Evolutionary conservation across 306 rosid genomes (phyloP).

Genomic region (Trifolium dubium): DNA sequence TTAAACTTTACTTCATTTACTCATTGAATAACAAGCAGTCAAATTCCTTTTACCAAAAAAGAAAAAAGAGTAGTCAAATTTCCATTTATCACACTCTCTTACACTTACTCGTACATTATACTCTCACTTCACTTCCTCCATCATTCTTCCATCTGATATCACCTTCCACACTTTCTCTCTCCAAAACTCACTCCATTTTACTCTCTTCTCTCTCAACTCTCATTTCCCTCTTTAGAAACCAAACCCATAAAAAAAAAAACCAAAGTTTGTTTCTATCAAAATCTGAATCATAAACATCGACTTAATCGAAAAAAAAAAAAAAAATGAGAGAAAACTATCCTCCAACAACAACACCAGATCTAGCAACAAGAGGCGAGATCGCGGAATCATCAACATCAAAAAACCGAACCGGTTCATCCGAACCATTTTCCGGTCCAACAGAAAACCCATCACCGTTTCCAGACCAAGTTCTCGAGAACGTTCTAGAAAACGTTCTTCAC

Average conservation of each 20-base stretch:
- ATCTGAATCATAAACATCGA: slow-evolving; percentile 10
- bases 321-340: slow-evolving; percentile 56
- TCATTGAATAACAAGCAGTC: neutral
- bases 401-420: slow-evolving; percentile 53
- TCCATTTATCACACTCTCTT: slow-evolving; percentile 13
- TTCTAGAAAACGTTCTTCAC: slow-evolving; percentile 90
- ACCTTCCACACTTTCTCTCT: neutral
- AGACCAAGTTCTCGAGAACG: slow-evolving; percentile 90
- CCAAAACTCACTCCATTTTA: neutral
- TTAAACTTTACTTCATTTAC: neutral
- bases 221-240: slow-evolving; percentile 27
- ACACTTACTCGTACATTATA: neutral
- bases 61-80: slow-evolving; percentile 5
- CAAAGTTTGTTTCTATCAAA: slow-evolving; percentile 39
- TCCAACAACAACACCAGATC: slow-evolving; percentile 63
- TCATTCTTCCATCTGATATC: slow-evolving; percentile 5
- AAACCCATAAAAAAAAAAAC: slow-evolving; percentile 34
- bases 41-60: neutral
- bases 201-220: neutral
- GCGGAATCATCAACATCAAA: slow-evolving; percentile 54
- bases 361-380: slow-evolving; percentile 46
- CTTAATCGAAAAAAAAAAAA: neutral
- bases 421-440: slow-evolving; percentile 43
- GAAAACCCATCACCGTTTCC: slow-evolving; percentile 53
- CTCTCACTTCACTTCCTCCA: neutral